Conservation (phyloP, 176 grass and related monocot species). For the Triticum turgidum region DNA sequence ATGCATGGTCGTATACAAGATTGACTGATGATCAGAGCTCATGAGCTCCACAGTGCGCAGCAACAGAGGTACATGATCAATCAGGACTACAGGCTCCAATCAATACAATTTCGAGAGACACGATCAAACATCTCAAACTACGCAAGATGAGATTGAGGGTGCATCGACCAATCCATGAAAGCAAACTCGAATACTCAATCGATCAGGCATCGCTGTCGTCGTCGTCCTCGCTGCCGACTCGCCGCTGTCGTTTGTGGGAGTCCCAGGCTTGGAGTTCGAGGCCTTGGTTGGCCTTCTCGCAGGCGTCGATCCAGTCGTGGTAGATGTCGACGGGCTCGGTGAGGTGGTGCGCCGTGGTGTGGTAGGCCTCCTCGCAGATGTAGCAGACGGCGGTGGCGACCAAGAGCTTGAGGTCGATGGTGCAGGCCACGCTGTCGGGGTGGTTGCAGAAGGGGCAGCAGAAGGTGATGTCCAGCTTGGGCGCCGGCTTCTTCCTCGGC, state of each 20-base stretch:
- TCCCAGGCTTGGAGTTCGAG: not conserved
- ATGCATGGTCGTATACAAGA: too few species aligned
- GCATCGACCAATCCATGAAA: too few species aligned
- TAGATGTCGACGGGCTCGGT: conserved; percentile 34
- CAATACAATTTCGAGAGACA: too few species aligned
- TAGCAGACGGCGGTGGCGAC: conserved; percentile 5
- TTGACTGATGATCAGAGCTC: too few species aligned
- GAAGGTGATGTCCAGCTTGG: conserved; percentile 33
- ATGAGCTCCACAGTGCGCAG: too few species aligned
- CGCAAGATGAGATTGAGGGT: too few species aligned
- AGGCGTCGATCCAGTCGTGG: conserved; percentile 38
- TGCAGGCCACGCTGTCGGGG: conserved; percentile 15
- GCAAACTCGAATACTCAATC: too few species aligned
- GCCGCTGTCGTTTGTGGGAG: not conserved
- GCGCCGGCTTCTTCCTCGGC: not conserved
- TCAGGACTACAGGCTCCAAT: too few species aligned
- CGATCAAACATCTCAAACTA: too few species aligned
- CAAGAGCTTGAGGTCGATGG: conserved; percentile 23
- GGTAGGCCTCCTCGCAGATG: conserved; percentile 28
- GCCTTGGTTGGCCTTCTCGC: not conserved
- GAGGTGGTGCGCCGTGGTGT: conserved; percentile 1
- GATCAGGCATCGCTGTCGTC: not conserved
- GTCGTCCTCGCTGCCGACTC: too few species aligned
- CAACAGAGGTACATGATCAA: too few species aligned
- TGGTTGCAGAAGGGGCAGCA: conserved; percentile 37